These are phyloP conservation scores for Clathrospora elynae DNA, from an alignment of 2,329 filamentous ascomycete species.

Conservation along the genomic window DNA sequence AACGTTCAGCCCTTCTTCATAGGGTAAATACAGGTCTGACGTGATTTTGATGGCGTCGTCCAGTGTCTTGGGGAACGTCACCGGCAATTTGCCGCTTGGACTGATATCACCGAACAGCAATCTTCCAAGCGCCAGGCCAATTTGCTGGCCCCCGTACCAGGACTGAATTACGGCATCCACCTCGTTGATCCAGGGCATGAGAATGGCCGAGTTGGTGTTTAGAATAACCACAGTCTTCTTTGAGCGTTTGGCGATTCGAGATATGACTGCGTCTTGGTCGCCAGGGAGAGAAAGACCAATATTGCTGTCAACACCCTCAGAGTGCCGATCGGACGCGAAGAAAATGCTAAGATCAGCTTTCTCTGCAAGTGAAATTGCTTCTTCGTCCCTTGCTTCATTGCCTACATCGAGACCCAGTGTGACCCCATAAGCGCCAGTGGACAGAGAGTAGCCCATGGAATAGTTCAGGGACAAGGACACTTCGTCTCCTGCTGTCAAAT, in stretches of 20 bases:
- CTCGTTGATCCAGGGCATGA: slow-evolving; percentile 6
- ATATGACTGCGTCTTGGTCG: slow-evolving; percentile 5
- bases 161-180: slow-evolving; percentile 7
- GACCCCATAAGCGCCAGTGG: background rate
- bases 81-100: slow-evolving; percentile 77
- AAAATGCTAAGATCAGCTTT: slow-evolving; percentile 2
- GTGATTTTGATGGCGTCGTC: slow-evolving; percentile 62
- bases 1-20: slow-evolving; percentile 4
- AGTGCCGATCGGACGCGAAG: slow-evolving; percentile 8
- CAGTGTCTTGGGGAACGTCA: slow-evolving; percentile 74
- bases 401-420: no score
- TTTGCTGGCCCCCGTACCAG: slow-evolving; percentile 73
- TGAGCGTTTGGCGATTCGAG: slow-evolving; percentile 2
- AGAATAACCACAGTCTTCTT: slow-evolving; percentile 1
- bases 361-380: background rate
- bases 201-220: slow-evolving; percentile 2
- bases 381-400: no score
- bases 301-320: slow-evolving; percentile 8
- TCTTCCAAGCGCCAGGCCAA: slow-evolving; percentile 75
- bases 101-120: slow-evolving; percentile 77
- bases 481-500: slow-evolving; percentile 6
- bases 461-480: slow-evolving; percentile 5
- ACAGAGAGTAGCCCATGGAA: slow-evolving; percentile 1
- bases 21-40: background rate
- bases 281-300: slow-evolving; percentile 6